A percentile compares a stretch with the other conserved stretches of the same genome.
These are phyloP conservation scores for Meyerozyma elateridarum DNA, from an alignment of 1,139 yeast species.

Conservation along the genomic window DNA sequence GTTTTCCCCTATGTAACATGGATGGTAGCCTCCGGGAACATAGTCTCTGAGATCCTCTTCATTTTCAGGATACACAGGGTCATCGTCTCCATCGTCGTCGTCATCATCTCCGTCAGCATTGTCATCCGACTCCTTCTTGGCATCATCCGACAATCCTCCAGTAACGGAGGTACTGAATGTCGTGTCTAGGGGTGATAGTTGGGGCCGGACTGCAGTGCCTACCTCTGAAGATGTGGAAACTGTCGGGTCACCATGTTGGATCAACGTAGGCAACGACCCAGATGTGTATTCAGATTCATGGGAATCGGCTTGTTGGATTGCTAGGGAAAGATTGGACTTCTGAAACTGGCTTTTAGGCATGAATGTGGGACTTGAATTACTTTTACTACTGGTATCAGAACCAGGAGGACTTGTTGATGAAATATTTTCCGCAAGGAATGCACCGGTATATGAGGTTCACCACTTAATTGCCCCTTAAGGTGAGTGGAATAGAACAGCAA, in stretches of 20 bases:
- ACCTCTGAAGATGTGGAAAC: constrained; percentile 19
- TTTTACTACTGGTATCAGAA: too few species aligned
- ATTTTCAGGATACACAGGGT: constrained; percentile 27
- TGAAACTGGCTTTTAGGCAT: constrained; percentile 32
- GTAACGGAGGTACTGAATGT: constrained; percentile 17
- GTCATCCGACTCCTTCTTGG: constrained; percentile 8
- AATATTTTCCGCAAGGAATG: too few species aligned
- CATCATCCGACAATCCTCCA: not conserved
- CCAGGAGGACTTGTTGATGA: too few species aligned
- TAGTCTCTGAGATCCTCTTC: constrained; percentile 38
- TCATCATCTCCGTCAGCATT: constrained; percentile 7
- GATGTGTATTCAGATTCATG: constrained; percentile 2
- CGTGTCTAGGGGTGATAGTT: constrained; percentile 34
- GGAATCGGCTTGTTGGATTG: constrained; percentile 41
- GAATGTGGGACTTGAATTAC: constrained; percentile 5
- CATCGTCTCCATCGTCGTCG: constrained; percentile 8
- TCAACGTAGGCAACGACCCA: constrained; percentile 13
- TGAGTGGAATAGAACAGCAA: too few species aligned
- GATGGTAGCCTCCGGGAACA: constrained; percentile 40
- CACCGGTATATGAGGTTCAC: too few species aligned
- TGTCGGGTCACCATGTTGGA: constrained; percentile 14
- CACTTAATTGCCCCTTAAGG: too few species aligned
- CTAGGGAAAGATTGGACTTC: constrained; percentile 42
- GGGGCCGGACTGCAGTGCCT: constrained; percentile 32
- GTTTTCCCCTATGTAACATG: constrained; percentile 35